phyloP scores from a whole-genome alignment of 2,329 filamentous ascomycete species.

The Cordyceps farinosa region DNA sequence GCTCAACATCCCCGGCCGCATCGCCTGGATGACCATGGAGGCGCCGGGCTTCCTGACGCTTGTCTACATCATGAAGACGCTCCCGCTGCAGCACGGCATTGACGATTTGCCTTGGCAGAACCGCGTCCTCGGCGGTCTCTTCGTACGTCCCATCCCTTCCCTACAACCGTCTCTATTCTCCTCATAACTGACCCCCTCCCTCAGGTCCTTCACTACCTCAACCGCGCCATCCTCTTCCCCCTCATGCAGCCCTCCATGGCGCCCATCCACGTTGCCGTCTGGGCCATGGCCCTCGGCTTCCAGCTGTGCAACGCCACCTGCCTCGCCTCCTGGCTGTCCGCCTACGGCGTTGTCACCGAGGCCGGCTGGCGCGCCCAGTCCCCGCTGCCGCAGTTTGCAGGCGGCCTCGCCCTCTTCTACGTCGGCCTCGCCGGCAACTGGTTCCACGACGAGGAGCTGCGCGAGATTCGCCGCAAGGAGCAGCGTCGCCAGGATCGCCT shows the following conservation, averaged over 20 bases:
- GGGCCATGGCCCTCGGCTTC: slow-evolving; percentile 62
- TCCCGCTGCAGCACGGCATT: slow-evolving; percentile 58
- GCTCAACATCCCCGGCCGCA: slow-evolving; percentile 83
- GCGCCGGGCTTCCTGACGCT: slow-evolving; percentile 71
- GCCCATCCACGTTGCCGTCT: slow-evolving; percentile 72
- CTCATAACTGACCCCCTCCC: slow-evolving; percentile 7
- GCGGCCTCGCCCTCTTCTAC: slow-evolving; percentile 73
- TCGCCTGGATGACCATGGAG: slow-evolving; percentile 90
- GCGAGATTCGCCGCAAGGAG: slow-evolving; percentile 76
- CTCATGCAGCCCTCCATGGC: slow-evolving; percentile 88
- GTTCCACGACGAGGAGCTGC: slow-evolving; percentile 84
- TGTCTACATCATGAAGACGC: slow-evolving; percentile 71
- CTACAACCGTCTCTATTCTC: slow-evolving; percentile 2
- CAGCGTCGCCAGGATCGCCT: slow-evolving; percentile 52
- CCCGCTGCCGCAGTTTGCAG: slow-evolving; percentile 45
- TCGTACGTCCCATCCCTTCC: slow-evolving; percentile 38
- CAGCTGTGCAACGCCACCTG: slow-evolving; percentile 77
- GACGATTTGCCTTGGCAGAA: slow-evolving; percentile 70
- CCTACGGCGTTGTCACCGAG: slow-evolving; percentile 67
- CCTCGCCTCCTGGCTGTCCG: slow-evolving; percentile 76
- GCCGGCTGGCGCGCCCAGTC: slow-evolving; percentile 44
- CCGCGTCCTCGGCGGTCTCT: slow-evolving; percentile 69
- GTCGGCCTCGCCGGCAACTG: slow-evolving; percentile 77
- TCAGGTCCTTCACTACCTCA: slow-evolving; percentile 78
- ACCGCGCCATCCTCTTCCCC: slow-evolving; percentile 81